phyloP scores from a whole-genome alignment of 345 rosid species.

The Adansonia digitata region DNA sequence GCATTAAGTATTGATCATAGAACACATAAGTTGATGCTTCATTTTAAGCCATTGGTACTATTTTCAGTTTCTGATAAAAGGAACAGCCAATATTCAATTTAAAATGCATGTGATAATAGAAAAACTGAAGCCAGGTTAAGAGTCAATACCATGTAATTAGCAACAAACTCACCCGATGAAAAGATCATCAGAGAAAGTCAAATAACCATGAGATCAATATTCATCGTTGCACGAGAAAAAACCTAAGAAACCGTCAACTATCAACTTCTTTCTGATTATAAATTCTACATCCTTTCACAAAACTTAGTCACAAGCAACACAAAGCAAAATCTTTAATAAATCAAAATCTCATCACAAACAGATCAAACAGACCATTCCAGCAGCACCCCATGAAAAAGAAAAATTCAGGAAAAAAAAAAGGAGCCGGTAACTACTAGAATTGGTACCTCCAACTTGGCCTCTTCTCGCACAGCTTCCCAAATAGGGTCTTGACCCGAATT shows the following conservation, averaged over 20 bases:
- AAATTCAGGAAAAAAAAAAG: neutral
- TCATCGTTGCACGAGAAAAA: neutral
- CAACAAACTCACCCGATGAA: neutral
- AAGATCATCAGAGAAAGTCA: neutral
- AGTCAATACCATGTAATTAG: neutral
- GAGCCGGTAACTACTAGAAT: neutral
- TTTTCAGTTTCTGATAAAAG: neutral
- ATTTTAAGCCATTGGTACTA: neutral
- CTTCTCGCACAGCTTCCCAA: slow-evolving; percentile 72
- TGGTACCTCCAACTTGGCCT: slow-evolving; percentile 79
- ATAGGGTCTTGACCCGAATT: slow-evolving; percentile 60
- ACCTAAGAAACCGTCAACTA: neutral
- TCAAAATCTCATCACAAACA: too few species aligned
- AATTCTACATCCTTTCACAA: neutral
- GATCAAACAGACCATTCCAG: neutral
- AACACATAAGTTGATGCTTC: neutral
- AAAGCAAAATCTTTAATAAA: neutral
- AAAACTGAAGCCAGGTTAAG: neutral
- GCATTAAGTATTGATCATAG: neutral
- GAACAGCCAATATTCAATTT: neutral
- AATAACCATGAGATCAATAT: neutral
- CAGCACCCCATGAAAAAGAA: neutral
- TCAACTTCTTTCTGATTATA: neutral
- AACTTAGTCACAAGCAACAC: neutral
- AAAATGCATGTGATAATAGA: slow-evolving; percentile 4